phyloP scores from a whole-genome alignment of 2,329 filamentous ascomycete genomes.

The Pezicula carpinea region DNA sequence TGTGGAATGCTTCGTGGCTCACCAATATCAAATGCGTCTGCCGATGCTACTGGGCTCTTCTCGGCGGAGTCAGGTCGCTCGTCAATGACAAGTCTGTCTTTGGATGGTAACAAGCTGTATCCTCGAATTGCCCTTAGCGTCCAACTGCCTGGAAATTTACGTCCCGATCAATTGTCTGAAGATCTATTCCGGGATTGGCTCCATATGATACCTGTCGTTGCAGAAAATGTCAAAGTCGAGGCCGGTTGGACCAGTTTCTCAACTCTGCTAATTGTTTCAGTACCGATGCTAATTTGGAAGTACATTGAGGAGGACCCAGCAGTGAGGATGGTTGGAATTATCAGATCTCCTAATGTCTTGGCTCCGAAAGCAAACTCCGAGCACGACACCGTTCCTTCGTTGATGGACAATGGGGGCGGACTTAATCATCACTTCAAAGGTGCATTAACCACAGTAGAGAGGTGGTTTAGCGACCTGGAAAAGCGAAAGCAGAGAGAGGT shows the following conservation, averaged over 20 bases:
- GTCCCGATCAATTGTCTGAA: conserved; percentile 11
- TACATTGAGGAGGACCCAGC: conserved; percentile 17
- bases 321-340: conserved; percentile 10
- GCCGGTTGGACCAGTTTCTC: conserved; percentile 18
- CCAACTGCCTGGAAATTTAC: conserved; percentile 13
- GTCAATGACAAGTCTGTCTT: background rate
- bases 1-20: background rate
- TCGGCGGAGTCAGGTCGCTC: background rate
- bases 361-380: background rate
- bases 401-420: background rate
- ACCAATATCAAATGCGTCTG: background rate
- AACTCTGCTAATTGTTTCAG: conserved; percentile 18
- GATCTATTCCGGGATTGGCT: conserved; percentile 18
- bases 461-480: background rate
- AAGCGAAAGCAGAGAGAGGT: background rate
- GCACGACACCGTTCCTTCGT: background rate
- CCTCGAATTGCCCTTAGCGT: conserved; percentile 18
- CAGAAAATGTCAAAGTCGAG: conserved; percentile 20
- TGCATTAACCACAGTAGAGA: background rate
- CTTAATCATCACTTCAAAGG: background rate
- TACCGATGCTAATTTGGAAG: conserved; percentile 20
- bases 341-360: conserved; percentile 1
- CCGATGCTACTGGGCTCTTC: background rate
- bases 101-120: background rate
- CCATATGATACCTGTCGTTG: conserved; percentile 12